phyloP scores from a whole-genome alignment of 345 rosid species.

The Durio zibethinus region DNA sequence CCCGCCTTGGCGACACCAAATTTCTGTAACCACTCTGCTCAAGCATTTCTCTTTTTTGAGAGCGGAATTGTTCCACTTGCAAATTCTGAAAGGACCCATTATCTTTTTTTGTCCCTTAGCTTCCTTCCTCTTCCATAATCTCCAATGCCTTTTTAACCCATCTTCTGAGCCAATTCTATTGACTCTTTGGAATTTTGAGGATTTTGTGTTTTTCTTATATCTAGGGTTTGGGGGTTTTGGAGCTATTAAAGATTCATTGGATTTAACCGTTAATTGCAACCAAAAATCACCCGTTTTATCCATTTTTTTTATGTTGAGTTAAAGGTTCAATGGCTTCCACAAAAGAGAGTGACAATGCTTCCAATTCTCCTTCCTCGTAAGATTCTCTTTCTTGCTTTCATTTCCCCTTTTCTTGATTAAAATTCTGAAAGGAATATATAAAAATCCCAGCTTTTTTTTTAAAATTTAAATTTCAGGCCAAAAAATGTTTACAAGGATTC shows the following conservation, averaged over 20 bases:
- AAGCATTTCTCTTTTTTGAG: not conserved
- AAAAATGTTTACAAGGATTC: conserved; percentile 73
- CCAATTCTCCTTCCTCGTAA: conserved; percentile 23
- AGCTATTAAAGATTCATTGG: not conserved
- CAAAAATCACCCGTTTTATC: not conserved
- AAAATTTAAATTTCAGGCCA: conserved; percentile 43
- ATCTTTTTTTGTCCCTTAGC: too few species aligned
- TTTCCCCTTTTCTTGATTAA: not conserved
- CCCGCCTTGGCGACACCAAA: too few species aligned
- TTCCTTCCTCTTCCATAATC: not conserved
- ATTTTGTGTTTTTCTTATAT: not conserved
- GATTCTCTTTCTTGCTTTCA: not conserved
- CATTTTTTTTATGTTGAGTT: not conserved
- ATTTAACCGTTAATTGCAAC: not conserved
- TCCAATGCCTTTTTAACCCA: not conserved
- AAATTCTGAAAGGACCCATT: not conserved
- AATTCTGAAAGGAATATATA: not conserved
- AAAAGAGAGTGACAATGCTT: conserved; percentile 17
- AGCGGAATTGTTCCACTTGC: not conserved
- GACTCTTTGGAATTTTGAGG: not conserved
- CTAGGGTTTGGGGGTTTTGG: not conserved
- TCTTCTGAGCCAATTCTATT: not conserved
- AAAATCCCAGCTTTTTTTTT: not conserved
- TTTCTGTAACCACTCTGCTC: too few species aligned
- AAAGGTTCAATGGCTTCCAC: conserved; percentile 19